Base-by-base conservation (phyloP, 192 early-diverging fungal genomes). In the Coemansia sp. region DNA sequence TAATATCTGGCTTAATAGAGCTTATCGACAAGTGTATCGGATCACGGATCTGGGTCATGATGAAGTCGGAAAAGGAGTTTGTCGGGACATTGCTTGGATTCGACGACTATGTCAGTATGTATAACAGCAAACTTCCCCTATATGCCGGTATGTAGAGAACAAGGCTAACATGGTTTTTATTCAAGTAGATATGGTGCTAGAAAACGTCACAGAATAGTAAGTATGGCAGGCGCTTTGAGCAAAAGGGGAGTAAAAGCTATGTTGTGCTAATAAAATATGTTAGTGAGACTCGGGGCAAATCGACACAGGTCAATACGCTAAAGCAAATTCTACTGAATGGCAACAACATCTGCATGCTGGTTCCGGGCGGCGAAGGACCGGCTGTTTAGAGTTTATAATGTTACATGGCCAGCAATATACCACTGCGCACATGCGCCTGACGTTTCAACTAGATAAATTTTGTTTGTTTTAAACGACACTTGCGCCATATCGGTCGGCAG, bases 1-100 rank as follows among this genome's bases (percentile, higher is more conserved):
- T 30, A 17, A 44, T 11, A 43, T 52, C 30, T 15, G 14, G 10
- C 15, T 1, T 51, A 54, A 54, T 82, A 92, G 96, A 99, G 68
- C 83, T 99, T 39, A 93, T 99, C 53, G 96, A 99, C 77, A 90
- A 94, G 64, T 99, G 96, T 79, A 93, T 97, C 52, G 94, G 94
- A 18, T 94, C 92, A 52, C 84, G 87, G 60, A 94, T 99, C 55
- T 96, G 93, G 94, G 94, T 99, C 1, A 70, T 96, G 40, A 94
- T 99, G 93, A 97, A 97, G 80, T 82, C 83, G 15, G 92, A 97
- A 57, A 94, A 91, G 79, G 96, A 99, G 77, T 99, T 99, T 68
- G 86, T 87, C 15, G 96, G 96, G 8, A 95, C 91, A 14, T 81
- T 99, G 53, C 80, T 93, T 3, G 93, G 93, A n/a, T 99, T 99